Base-by-base conservation (phyloP, 495 filamentous ascomycete genomes). In the Penicillium macrosclerotiorum region DNA sequence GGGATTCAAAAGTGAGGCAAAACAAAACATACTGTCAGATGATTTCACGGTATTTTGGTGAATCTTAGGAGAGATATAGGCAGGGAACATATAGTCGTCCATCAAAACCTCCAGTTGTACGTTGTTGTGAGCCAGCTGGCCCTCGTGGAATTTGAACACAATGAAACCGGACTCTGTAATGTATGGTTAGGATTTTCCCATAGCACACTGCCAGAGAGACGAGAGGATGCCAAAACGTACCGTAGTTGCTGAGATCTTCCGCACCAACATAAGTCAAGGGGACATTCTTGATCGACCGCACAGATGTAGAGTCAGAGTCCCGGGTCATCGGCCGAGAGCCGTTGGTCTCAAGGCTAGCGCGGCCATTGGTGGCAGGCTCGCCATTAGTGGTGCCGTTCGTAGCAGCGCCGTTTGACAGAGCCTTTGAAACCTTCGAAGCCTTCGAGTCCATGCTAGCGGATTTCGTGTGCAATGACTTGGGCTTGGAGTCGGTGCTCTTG, bases 61-160 rank as follows among this genome's bases (percentile, higher is more conserved):
- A 22, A 90, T 80, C 45, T 83, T 89, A 7, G 83, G 77, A 11
- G 89, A 90, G n/a, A 74, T 71, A 58, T 94, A 96, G 2, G 90
- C 84, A 1, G 93, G 88, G 76, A 92, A 97, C 33, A 86, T 77
- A 77, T 90, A 89, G 57, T 99, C 93, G 65, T 99, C 93, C 67
- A 97, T 91, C 34, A 94, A 59, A 14, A 97, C 82, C 58, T 99
- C 91, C 25, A 99, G 69, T 55, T 88, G 83, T 17, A 83, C 84
- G 54, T 90, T 79, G 35, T 73, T 81, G 45, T 87, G 83, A 12
- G 85, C 77, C 47, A 97, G 74, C 30, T 94, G 80, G 20, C 82
- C 89, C 48, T 96, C 89, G 55, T 96, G 84, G 45, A 99, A 77
- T 59, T 89, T 90, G 80, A 97, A 97, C 34, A 97, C 87, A 42